Evolutionary conservation across 2,329 filamentous ascomycete species (phyloP).

Genomic region (Xylariaceae sp.): DNA sequence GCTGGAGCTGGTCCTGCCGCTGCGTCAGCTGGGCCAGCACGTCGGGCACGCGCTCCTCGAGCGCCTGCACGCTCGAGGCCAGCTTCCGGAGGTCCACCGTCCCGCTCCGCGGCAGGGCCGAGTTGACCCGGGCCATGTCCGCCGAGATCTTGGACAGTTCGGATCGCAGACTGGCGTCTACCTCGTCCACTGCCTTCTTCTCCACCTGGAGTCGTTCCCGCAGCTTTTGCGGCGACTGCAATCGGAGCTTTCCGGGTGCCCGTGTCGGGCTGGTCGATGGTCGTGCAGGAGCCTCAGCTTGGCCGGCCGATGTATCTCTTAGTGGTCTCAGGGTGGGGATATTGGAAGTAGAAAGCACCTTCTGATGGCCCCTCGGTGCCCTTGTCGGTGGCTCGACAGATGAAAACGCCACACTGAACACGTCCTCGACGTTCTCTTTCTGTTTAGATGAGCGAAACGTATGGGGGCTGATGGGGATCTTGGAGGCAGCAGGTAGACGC

Average conservation of each 20-base stretch:
- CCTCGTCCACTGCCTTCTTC: constrained; percentile 65
- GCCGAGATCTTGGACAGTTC: constrained; percentile 77
- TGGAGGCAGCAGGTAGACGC: constrained; percentile 40
- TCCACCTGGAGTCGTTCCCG: constrained; percentile 82
- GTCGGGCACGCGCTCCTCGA: constrained; percentile 62
- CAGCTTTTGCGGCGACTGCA: constrained; percentile 68
- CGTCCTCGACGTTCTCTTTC: constrained; percentile 41
- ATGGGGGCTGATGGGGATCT: constrained; percentile 47
- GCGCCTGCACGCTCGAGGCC: constrained; percentile 52
- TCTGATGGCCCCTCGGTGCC: constrained; percentile 42
- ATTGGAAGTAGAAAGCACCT: constrained; percentile 47
- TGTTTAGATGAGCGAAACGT: constrained; percentile 35
- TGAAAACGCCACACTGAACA: constrained; percentile 17
- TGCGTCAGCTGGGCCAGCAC: constrained; percentile 54
- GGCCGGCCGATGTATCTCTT: constrained; percentile 27
- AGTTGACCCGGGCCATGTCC: constrained; percentile 62
- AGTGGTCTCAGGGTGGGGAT: constrained; percentile 49
- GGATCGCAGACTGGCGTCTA: constrained; percentile 63
- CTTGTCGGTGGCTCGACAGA: constrained; percentile 21
- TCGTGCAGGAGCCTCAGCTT: constrained; percentile 24
- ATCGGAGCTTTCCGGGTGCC: constrained; percentile 51
- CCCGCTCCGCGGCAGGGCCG: constrained; percentile 32
- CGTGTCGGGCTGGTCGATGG: constrained; percentile 37
- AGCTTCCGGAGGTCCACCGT: constrained; percentile 45
- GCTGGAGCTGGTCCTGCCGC: constrained; percentile 58